Evolutionary conservation across 345 rosid genomes (phyloP).

Genomic region (Eucalyptus cladocalyx): DNA sequence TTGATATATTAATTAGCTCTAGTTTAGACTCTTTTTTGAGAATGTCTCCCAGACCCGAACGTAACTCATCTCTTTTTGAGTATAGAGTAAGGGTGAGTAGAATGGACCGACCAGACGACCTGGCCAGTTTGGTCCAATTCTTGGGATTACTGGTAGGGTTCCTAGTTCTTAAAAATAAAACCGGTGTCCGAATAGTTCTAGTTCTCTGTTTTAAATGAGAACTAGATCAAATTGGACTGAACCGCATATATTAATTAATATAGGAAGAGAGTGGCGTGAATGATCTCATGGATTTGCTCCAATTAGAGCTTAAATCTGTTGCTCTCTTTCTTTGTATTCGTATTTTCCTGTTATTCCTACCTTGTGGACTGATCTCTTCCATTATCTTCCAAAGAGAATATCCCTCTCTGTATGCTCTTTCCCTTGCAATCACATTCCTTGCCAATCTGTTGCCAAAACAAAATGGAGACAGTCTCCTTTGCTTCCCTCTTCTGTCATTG

Average conservation of each 20-base stretch:
- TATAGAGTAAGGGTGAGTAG: too few species aligned
- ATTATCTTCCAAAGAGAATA: too few species aligned
- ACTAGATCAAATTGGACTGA: rapidly evolving
- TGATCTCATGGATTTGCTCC: neutral
- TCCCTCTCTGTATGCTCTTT: neutral
- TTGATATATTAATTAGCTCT: neutral
- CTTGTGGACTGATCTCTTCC: too few species aligned
- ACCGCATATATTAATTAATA: too few species aligned
- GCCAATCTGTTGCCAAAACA: neutral
- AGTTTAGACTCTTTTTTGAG: neutral
- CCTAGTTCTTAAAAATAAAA: too few species aligned
- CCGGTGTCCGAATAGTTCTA: rapidly evolving
- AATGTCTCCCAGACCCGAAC: rapidly evolving
- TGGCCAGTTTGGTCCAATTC: rapidly evolving
- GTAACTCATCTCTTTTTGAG: neutral
- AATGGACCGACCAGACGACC: rapidly evolving
- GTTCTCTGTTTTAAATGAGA: too few species aligned
- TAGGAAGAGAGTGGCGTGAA: neutral
- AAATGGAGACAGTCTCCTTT: neutral
- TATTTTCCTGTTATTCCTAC: too few species aligned
- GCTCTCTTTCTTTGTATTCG: neutral
- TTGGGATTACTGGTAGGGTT: too few species aligned
- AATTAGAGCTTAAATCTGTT: neutral
- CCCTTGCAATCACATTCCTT: neutral
- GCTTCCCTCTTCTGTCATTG: neutral